These are phyloP conservation scores for Talaromyces ruber DNA, from an alignment of 495 filamentous ascomycete genomes.

Conservation along the genomic window DNA sequence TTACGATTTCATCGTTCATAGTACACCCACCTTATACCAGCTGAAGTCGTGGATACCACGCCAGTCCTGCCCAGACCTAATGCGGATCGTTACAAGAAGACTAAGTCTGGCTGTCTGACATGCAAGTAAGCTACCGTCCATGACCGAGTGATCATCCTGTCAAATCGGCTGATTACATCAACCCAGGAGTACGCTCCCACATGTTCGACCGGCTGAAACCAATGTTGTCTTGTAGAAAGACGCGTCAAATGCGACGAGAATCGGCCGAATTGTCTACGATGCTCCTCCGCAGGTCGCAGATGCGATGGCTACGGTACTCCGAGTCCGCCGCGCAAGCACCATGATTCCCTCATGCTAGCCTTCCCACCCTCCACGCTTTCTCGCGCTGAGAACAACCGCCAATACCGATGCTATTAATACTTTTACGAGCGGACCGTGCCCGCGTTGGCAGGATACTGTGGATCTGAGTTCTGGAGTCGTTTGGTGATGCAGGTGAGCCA, in stretches of 20 bases:
- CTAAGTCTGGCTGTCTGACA: slow-evolving; percentile 35
- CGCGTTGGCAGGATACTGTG: slow-evolving; percentile 55
- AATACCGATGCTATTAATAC: slow-evolving; percentile 50
- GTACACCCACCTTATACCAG: not conserved
- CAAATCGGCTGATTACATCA: not conserved
- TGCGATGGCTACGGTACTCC: slow-evolving; percentile 21
- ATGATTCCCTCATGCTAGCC: not conserved
- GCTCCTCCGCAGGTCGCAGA: slow-evolving; percentile 28
- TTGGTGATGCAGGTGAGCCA: slow-evolving; percentile 47
- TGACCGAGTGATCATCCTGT: too few species aligned
- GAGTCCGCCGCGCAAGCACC: not conserved
- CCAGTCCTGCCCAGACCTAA: not conserved
- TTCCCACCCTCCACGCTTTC: not conserved
- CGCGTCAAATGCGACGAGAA: slow-evolving; percentile 44
- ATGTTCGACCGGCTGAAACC: not conserved
- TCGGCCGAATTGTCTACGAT: slow-evolving; percentile 25
- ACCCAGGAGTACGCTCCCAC: not conserved
- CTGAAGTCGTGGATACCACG: not conserved
- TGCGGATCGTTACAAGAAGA: not conserved
- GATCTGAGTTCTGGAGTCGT: slow-evolving; percentile 52
- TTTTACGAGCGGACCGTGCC: slow-evolving; percentile 50
- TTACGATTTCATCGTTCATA: too few species aligned
- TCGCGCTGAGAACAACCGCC: slow-evolving; percentile 12
- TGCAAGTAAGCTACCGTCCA: slow-evolving; percentile 33
- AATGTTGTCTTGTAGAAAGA: slow-evolving; percentile 14